phyloP scores from a whole-genome alignment of 2,329 filamentous ascomycete species.

The Taxawa tesnikishii region DNA sequence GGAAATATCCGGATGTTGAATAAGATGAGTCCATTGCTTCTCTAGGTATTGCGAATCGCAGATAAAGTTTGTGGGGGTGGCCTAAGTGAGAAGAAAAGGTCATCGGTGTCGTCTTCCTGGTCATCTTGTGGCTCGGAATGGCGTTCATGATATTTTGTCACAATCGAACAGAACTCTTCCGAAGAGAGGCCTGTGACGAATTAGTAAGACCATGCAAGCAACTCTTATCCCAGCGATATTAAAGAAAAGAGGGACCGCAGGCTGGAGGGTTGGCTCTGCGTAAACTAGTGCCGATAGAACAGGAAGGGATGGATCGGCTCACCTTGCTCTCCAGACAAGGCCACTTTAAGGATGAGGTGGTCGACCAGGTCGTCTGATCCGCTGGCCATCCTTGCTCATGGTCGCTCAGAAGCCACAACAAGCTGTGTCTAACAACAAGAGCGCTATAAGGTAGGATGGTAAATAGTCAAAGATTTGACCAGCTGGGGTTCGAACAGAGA shows the following conservation, averaged over 20 bases:
- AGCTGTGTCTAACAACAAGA: too few species aligned
- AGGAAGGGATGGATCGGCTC: conserved; percentile 18
- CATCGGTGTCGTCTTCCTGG: conserved; percentile 6
- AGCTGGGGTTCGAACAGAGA: too few species aligned
- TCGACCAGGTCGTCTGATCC: conserved; percentile 46
- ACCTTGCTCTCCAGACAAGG: conserved; percentile 47
- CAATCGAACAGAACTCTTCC: too few species aligned
- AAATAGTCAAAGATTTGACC: too few species aligned
- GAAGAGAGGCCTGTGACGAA: conserved; percentile 2
- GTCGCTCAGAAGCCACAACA: too few species aligned
- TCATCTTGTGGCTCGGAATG: conserved; percentile 8
- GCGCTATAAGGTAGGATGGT: too few species aligned
- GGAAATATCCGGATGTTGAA: conserved; percentile 41
- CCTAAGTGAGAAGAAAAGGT: conserved; percentile 14
- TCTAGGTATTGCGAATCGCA: conserved; percentile 41
- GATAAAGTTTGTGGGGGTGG: conserved; percentile 10
- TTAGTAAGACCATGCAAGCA: conserved; percentile 1
- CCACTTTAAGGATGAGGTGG: conserved; percentile 46
- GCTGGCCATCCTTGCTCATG: conserved; percentile 26
- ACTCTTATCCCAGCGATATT: conserved; percentile 3
- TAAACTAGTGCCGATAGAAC: neutral
- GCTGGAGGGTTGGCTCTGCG: neutral
- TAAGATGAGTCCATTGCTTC: conserved; percentile 46
- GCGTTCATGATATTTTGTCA: too few species aligned
- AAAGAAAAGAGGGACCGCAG: conserved; percentile 1